Percentiles rank a stretch among this genome's conserved stretches.
These are phyloP conservation scores for Malus hybrid DNA, from an alignment of 331 rosid genomes.

Conservation along the genomic window DNA sequence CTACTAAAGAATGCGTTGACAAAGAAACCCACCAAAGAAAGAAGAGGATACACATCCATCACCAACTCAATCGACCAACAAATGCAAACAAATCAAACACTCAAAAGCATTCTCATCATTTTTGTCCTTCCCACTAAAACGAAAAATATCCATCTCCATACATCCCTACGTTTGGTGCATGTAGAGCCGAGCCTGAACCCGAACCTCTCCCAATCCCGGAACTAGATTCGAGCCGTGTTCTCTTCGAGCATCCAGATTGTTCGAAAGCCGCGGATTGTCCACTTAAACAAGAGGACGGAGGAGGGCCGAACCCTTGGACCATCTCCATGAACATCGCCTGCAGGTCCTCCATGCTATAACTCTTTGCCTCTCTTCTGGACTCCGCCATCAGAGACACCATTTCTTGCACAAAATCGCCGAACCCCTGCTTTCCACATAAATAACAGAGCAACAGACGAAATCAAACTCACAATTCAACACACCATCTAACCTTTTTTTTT, in stretches of 20 bases:
- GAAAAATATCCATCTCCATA: background rate
- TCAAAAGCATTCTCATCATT: background rate
- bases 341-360: conserved; percentile 47
- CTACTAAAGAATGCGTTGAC: too few species aligned
- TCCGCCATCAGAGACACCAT: conserved; percentile 61
- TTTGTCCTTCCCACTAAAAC: background rate
- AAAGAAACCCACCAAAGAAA: too few species aligned
- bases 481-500: background rate
- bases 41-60: too few species aligned
- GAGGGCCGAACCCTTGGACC: conserved; percentile 37
- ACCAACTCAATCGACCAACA: too few species aligned
- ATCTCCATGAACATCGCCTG: conserved; percentile 55
- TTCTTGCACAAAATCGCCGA: conserved; percentile 63
- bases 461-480: background rate
- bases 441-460: background rate
- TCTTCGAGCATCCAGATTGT: conserved; percentile 30
- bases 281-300: conserved; percentile 9
- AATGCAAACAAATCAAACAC: background rate
- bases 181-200: conserved; percentile 19
- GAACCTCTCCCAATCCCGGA: conserved; percentile 7
- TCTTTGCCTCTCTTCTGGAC: conserved; percentile 43
- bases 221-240: conserved; percentile 27
- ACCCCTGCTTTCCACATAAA: conserved; percentile 32
- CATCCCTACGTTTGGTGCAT: conserved; percentile 13
- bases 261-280: conserved; percentile 15